phyloP scores from a whole-genome alignment of 2,329 filamentous ascomycete genomes.

The Ascochyta pisi region DNA sequence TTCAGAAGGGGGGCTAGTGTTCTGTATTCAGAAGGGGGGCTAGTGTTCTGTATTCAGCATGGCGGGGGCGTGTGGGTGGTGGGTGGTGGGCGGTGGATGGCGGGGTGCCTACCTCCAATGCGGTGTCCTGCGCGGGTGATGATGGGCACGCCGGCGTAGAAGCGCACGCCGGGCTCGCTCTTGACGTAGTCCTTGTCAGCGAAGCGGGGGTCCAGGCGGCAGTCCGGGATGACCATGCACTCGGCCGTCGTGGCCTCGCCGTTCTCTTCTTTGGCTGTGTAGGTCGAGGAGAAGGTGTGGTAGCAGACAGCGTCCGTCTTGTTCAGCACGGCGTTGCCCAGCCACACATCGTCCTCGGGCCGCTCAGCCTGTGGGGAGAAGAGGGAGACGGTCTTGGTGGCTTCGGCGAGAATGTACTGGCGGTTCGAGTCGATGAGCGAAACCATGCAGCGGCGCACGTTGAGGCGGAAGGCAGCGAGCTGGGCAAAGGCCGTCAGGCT shows the following conservation, averaged over 20 bases:
- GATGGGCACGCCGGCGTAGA: slow-evolving; percentile 45
- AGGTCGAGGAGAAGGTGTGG: slow-evolving; percentile 37
- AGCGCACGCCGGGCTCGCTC: slow-evolving; percentile 37
- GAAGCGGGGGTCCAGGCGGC: slow-evolving; percentile 33
- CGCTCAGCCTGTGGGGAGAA: slow-evolving; percentile 31
- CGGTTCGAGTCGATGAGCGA: slow-evolving; percentile 47
- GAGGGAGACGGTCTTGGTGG: slow-evolving; percentile 46
- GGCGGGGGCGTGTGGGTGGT: too few relatives aligned
- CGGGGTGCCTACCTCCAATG: slow-evolving; percentile 29
- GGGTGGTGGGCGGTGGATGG: background rate
- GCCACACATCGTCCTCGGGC: slow-evolving; percentile 38
- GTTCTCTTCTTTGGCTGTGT: slow-evolving; percentile 28
- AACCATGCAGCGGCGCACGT: slow-evolving; percentile 44
- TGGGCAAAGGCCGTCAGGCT: slow-evolving; percentile 47
- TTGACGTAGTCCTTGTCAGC: slow-evolving; percentile 35
- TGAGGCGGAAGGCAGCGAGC: slow-evolving; percentile 43
- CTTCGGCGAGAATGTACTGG: slow-evolving; percentile 51
- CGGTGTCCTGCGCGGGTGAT: slow-evolving; percentile 36
- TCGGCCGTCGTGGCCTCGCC: slow-evolving; percentile 27
- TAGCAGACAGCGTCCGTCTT: slow-evolving; percentile 39
- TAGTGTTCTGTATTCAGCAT: too few relatives aligned
- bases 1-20: too few relatives aligned
- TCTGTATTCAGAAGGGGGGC: too few relatives aligned
- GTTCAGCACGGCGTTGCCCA: slow-evolving; percentile 41
- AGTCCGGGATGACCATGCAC: slow-evolving; percentile 38